Base-by-base conservation (phyloP, 768 basidiomycete species). In the Suillus paluster region DNA sequence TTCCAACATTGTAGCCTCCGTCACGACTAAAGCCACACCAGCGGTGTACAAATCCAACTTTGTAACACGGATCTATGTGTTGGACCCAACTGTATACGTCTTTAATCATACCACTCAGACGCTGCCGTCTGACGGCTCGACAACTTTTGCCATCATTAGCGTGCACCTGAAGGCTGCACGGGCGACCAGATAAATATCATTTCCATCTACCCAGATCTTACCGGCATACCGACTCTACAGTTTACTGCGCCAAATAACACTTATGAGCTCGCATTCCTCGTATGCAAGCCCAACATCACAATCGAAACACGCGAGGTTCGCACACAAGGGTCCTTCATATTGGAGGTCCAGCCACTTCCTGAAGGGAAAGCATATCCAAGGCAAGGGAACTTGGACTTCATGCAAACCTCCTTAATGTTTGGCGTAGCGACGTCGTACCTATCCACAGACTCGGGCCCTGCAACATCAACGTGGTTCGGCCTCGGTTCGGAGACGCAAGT, bases 271-370 rank as follows among this genome's bases (percentile, higher is more conserved):
- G 59, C 58, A 11, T 71, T 72, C 58, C 60, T 71, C 23, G 61
- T 61, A 17, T 71, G 71, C 57, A 69, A 69, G 42, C 70, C 71
- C 1, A 67, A 72, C 17, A 57, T 66, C 23, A 64, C 60, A 2
- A 63, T 71, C 5, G 64, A 71, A 58, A 69, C 67, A 14, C 64
- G 70, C 15, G 68, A 71, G 45, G 45, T 71, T 19, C 61, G 62
- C 27, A 66, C 68, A 21, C 57, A 44, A n/a, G 66, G 63, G 1
- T 63, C 60, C 58, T 66, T 68, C 21, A 64, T 62, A 19, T 66
- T 71, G 62, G 52, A 57, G 0, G 70, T 68, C 17, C 46, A 49
- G 46, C 45, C 50, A n/a, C 56, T 63, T 15, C 42, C 48, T 33
- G 19, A 15, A 19, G 58, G 42, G 9, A 34, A 62, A 42, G n/a